Evolutionary conservation across 345 rosid genomes (phyloP).

Genomic region (Eucalyptus shirleyi): DNA sequence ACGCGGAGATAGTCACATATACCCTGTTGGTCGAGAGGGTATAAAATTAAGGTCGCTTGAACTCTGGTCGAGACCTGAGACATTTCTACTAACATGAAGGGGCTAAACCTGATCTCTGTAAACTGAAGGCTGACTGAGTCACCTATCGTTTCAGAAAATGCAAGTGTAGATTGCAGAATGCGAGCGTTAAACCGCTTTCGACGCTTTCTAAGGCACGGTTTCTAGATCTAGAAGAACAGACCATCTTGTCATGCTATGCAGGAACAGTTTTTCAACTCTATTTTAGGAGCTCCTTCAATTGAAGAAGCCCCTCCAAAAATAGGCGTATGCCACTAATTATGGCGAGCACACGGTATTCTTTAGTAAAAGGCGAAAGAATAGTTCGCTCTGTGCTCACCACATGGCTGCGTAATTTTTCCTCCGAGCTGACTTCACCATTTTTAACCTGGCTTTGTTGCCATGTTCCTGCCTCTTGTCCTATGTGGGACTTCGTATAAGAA

Average conservation of each 20-base stretch:
- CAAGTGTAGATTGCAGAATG: no score
- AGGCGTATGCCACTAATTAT: background rate
- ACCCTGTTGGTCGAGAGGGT: background rate
- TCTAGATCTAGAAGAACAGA: no score
- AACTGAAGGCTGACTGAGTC: background rate
- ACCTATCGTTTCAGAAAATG: background rate
- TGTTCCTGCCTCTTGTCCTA: background rate
- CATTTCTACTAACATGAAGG: background rate
- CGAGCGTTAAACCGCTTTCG: no score
- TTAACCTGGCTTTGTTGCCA: background rate
- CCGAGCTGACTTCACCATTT: fast-evolving
- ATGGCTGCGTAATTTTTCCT: fast-evolving
- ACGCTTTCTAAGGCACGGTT: no score
- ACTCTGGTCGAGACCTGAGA: background rate
- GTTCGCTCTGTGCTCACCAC: conserved; percentile 21
- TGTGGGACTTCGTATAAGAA: background rate
- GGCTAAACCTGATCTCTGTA: background rate
- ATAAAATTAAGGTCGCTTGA: background rate
- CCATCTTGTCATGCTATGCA: no score
- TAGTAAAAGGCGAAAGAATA: conserved; percentile 46
- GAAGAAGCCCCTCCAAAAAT: background rate
- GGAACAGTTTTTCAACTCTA: background rate
- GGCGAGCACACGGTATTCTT: conserved; percentile 26
- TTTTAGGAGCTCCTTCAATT: background rate
- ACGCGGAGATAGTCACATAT: background rate